A percentile compares a stretch with the other conserved stretches of the same genome.
phyloP scores from a whole-genome alignment of 2,329 filamentous ascomycete species.

The Botrytis medusae region DNA sequence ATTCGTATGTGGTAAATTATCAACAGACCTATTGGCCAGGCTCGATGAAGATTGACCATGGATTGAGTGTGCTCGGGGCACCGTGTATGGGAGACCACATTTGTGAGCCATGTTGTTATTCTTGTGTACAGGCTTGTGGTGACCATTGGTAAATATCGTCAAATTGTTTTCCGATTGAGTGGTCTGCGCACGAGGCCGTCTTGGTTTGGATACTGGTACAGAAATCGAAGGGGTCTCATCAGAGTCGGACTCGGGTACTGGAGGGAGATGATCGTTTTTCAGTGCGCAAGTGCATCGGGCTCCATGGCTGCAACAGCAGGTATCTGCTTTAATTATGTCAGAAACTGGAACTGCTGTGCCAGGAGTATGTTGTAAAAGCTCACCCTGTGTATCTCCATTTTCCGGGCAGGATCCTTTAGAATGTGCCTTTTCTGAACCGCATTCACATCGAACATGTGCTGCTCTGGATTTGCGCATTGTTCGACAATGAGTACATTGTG shows the following conservation, averaged over 20 bases:
- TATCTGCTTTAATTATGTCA: slow-evolving; percentile 50
- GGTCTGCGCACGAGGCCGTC: slow-evolving; percentile 60
- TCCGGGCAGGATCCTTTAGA: slow-evolving; percentile 55
- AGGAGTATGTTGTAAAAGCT: slow-evolving; percentile 36
- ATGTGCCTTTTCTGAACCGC: slow-evolving; percentile 84
- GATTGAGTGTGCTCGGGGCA: slow-evolving; percentile 58
- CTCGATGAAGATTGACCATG: slow-evolving; percentile 50
- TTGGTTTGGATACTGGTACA: slow-evolving; percentile 41
- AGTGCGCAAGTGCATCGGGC: slow-evolving; percentile 63
- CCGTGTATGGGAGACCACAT: slow-evolving; percentile 57
- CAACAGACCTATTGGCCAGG: slow-evolving; percentile 49
- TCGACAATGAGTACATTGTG: slow-evolving; percentile 96
- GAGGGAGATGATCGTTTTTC: slow-evolving; percentile 64
- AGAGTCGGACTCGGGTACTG: slow-evolving; percentile 64
- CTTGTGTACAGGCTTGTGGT: slow-evolving; percentile 63
- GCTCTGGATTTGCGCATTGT: slow-evolving; percentile 93
- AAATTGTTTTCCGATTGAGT: slow-evolving; percentile 59
- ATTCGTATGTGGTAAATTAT: slow-evolving; percentile 46
- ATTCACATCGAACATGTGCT: slow-evolving; percentile 94
- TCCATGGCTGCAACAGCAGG: slow-evolving; percentile 70
- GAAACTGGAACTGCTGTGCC: slow-evolving; percentile 37
- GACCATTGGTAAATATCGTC: slow-evolving; percentile 62
- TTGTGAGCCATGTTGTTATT: slow-evolving; percentile 61
- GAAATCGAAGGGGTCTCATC: slow-evolving; percentile 50
- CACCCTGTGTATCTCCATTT: slow-evolving; percentile 45